Evolutionary conservation across 176 grass and related monocot genomes (phyloP).

Genomic region (Alloteropsis semialata): DNA sequence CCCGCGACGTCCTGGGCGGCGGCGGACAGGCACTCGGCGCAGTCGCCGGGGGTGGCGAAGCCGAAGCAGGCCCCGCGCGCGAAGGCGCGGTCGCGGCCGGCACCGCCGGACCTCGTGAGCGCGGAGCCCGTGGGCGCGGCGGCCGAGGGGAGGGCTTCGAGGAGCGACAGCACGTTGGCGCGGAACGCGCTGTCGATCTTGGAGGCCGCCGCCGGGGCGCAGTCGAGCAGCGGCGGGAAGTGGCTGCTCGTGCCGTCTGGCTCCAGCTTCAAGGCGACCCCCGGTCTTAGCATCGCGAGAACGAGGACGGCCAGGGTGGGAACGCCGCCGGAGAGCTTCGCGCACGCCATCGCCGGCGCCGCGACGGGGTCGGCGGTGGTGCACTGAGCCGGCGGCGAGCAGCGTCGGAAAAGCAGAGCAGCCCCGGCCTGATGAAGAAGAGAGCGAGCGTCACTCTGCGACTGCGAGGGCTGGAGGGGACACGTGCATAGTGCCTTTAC

Average conservation of each 20-base stretch:
- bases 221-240: background rate
- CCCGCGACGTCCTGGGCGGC: background rate
- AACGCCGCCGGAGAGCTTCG: background rate
- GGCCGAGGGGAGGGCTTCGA: background rate
- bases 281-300: background rate
- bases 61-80: background rate
- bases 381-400: no score
- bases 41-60: no score
- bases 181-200: background rate
- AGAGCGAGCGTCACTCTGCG: no score
- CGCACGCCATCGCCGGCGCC: no score
- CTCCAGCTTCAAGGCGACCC: background rate
- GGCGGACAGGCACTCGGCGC: background rate
- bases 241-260: background rate
- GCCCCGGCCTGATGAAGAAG: no score
- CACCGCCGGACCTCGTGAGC: no score
- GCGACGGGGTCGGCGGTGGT: no score
- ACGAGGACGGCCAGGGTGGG: background rate
- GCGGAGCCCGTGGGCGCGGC: background rate
- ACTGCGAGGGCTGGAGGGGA: no score
- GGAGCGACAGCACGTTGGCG: background rate
- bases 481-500: no score
- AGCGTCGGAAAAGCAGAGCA: no score
- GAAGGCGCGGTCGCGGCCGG: background rate
- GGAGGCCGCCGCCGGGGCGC: background rate